phyloP scores from a whole-genome alignment of 78 protist genomes.

The Cavenderia fasciculata region DNA sequence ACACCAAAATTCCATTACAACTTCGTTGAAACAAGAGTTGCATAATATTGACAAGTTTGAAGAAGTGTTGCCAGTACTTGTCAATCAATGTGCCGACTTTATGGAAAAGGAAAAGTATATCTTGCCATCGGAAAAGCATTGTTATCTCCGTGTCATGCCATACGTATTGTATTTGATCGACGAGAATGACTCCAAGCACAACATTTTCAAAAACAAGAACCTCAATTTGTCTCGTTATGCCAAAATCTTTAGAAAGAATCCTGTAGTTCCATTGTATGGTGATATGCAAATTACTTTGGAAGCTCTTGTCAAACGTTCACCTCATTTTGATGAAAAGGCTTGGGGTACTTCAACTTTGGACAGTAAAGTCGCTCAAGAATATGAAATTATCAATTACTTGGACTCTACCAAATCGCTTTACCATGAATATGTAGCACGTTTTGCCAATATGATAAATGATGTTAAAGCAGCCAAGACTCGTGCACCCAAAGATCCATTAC shows the following conservation, averaged over 20 bases:
- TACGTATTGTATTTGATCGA: conserved; percentile 73
- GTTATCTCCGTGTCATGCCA: conserved; percentile 81
- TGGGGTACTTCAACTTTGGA: conserved; percentile 69
- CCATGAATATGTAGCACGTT: conserved; percentile 54
- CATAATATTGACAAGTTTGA: conserved; percentile 43
- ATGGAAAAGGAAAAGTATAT: conserved; percentile 66
- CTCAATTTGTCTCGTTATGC: conserved; percentile 63
- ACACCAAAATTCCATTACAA: conserved; percentile 75
- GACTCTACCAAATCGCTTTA: conserved; percentile 9
- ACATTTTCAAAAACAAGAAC: conserved; percentile 71
- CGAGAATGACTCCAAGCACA: conserved; percentile 37
- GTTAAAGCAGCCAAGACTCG: conserved; percentile 23
- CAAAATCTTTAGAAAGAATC: conserved; percentile 68
- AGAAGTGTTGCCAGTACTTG: conserved; percentile 60
- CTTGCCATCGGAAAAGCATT: conserved; percentile 85
- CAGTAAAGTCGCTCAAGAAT: conserved; percentile 32
- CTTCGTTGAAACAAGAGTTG: conserved; percentile 57
- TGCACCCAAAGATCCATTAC: conserved; percentile 26
- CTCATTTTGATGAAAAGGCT: conserved; percentile 73
- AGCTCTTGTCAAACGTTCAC: conserved; percentile 54
- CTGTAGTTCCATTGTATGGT: conserved; percentile 89
- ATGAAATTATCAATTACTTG: conserved; percentile 56
- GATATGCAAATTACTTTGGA: conserved; percentile 85
- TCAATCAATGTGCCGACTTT: conserved; percentile 33
- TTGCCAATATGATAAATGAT: conserved; percentile 57